Conservation (phyloP, 441 rosid genomes). For the Populus tomentosa region DNA sequence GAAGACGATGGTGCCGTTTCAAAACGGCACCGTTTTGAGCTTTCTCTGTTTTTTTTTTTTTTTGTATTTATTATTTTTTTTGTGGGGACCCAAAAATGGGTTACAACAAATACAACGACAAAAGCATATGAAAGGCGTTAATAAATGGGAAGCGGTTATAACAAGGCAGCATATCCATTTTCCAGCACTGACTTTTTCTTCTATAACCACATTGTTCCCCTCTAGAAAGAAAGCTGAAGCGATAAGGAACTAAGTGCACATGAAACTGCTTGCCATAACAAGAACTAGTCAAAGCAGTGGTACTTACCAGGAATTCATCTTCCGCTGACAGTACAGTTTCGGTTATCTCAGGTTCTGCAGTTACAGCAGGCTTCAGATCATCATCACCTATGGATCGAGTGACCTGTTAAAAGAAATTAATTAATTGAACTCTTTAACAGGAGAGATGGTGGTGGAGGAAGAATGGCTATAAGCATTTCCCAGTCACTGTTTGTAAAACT, state of each 20-base stretch:
- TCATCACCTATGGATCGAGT: slow-evolving; percentile 96
- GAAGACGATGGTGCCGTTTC: too few relatives aligned
- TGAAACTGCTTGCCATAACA: neutral
- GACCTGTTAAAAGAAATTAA: slow-evolving; percentile 46
- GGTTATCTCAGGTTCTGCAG: slow-evolving; percentile 87
- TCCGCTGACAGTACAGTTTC: slow-evolving; percentile 60
- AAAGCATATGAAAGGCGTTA: neutral
- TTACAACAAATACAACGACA: too few relatives aligned
- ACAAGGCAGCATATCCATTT: neutral
- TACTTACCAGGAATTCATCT: slow-evolving; percentile 78
- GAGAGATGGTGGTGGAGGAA: neutral
- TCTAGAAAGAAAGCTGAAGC: neutral
- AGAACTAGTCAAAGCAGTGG: neutral
- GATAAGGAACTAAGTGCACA: neutral
- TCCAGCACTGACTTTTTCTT: neutral
- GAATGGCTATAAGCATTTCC: neutral
- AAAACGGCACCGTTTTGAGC: too few relatives aligned
- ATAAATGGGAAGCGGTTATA: neutral
- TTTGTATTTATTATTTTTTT: too few relatives aligned
- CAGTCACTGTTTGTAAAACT: neutral
- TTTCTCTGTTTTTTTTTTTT: too few relatives aligned
- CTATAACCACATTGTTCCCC: neutral
- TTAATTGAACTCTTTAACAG: neutral
- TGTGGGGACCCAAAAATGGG: too few relatives aligned
- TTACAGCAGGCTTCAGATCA: slow-evolving; percentile 95